Conservation (phyloP, 2,329 filamentous ascomycete genomes). For the Penicillium sp. region DNA sequence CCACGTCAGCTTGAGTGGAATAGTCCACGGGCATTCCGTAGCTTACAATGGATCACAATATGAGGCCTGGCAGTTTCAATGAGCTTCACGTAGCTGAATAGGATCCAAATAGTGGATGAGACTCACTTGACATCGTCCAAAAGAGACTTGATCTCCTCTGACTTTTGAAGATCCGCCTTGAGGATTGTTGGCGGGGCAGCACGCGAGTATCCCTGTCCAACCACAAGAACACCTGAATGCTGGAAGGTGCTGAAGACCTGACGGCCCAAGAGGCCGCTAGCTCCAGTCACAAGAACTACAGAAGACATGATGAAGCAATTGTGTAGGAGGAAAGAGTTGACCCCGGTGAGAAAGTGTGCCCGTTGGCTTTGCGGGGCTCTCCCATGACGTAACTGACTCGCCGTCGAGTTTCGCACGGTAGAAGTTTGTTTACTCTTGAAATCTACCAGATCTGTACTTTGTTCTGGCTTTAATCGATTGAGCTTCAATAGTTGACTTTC, state of each 20-base stretch:
- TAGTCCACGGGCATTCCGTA: neutral
- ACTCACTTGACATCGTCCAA: slow-evolving; percentile 54
- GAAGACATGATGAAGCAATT: slow-evolving; percentile 34
- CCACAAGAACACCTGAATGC: slow-evolving; percentile 64
- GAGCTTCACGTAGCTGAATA: neutral
- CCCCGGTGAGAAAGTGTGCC: slow-evolving; percentile 2
- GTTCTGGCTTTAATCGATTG: neutral
- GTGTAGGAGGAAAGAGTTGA: neutral
- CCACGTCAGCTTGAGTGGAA: slow-evolving; percentile 9
- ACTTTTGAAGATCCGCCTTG: slow-evolving; percentile 52
- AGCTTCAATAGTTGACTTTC: neutral
- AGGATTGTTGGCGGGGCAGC: slow-evolving; percentile 68
- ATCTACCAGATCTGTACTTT: neutral
- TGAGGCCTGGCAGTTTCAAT: slow-evolving; percentile 55
- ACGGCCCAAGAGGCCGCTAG: slow-evolving; percentile 78
- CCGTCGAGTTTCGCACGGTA: neutral
- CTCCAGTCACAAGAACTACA: slow-evolving; percentile 75
- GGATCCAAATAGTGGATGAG: neutral
- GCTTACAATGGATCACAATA: slow-evolving; percentile 77
- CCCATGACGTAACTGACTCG: slow-evolving; percentile 26
- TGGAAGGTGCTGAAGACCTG: slow-evolving; percentile 73
- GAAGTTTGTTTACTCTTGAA: neutral
- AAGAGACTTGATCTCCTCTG: slow-evolving; percentile 45
- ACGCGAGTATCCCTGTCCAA: slow-evolving; percentile 71
- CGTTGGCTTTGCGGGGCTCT: slow-evolving; percentile 12